These are phyloP conservation scores for Coniferiporia sulphurascens DNA, from an alignment of 1,284 basidiomycete genomes.

Conservation along the genomic window DNA sequence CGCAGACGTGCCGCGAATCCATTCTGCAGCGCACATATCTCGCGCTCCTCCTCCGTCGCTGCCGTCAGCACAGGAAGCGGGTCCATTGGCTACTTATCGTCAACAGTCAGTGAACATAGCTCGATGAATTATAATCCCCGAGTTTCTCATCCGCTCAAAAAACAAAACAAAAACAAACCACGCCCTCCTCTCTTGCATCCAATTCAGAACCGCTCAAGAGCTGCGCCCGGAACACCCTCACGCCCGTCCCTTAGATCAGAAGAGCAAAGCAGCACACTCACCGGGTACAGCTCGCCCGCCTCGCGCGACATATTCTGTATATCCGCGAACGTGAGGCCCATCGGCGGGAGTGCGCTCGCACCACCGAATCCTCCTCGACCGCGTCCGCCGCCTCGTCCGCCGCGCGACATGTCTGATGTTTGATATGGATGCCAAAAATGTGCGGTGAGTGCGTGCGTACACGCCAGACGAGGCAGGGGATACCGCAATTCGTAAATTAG, in stretches of 20 bases:
- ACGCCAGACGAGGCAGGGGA: too few relatives aligned
- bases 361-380: slow-evolving; percentile 36
- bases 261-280: slow-evolving; percentile 35
- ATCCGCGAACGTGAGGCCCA: slow-evolving; percentile 76
- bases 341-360: slow-evolving; percentile 49
- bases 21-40: slow-evolving; percentile 58
- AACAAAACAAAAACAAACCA: too few relatives aligned
- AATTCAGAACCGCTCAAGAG: too few relatives aligned
- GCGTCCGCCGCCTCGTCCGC: slow-evolving; percentile 51
- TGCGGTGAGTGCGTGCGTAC: too few relatives aligned
- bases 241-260: neutral
- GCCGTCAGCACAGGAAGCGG: slow-evolving; percentile 60
- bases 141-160: too few relatives aligned
- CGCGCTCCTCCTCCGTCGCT: slow-evolving; percentile 56
- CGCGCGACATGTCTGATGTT: slow-evolving; percentile 46
- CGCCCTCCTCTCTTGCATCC: slow-evolving; percentile 8
- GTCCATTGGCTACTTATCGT: slow-evolving; percentile 43
- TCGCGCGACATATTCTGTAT: slow-evolving; percentile 70
- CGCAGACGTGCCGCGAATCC: slow-evolving; percentile 61
- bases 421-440: too few relatives aligned
- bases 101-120: neutral
- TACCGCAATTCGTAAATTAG: too few relatives aligned
- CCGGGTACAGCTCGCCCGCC: slow-evolving; percentile 71
- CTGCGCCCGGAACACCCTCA: too few relatives aligned
- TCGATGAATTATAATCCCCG: too few relatives aligned